These are phyloP conservation scores for Platanus orientalis DNA, from an alignment of 164 flowering plant species.

Conservation along the genomic window DNA sequence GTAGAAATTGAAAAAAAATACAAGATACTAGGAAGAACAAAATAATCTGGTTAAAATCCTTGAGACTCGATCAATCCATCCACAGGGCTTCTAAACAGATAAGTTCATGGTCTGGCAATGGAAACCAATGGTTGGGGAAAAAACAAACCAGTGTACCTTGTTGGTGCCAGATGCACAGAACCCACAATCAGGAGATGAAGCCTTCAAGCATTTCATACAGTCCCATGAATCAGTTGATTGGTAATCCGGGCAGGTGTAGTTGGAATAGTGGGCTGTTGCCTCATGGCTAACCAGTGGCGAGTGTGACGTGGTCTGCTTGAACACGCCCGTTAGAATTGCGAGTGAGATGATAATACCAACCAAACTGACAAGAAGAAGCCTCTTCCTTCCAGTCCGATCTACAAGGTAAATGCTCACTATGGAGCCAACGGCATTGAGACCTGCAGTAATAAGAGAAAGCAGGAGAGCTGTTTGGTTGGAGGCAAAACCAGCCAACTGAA, in stretches of 20 bases:
- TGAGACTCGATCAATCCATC: too few relatives aligned
- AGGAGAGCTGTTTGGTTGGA: conserved; percentile 65
- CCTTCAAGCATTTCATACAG: conserved; percentile 59
- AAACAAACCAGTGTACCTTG: conserved; percentile 51
- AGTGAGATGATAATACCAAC: conserved; percentile 45
- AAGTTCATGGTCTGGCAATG: too few relatives aligned
- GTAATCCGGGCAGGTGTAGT: conserved; percentile 45
- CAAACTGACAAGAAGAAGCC: conserved; percentile 51
- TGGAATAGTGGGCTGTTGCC: conserved; percentile 27
- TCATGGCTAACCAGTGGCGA: conserved; percentile 34
- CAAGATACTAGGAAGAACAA: too few relatives aligned
- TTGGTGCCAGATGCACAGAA: conserved; percentile 44
- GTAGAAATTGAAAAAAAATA: too few relatives aligned
- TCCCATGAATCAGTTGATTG: conserved; percentile 40
- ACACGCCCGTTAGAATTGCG: conserved; percentile 44
- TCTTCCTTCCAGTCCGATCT: conserved; percentile 62
- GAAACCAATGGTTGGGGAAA: too few relatives aligned
- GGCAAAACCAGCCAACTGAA: conserved; percentile 62
- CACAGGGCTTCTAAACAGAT: too few relatives aligned
- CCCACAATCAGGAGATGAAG: conserved; percentile 51
- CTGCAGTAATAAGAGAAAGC: conserved; percentile 56
- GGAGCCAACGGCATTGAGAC: conserved; percentile 63
- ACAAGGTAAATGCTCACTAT: conserved; percentile 57
- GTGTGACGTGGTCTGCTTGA: conserved; percentile 44
- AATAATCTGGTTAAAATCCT: too few relatives aligned